Base-by-base conservation (phyloP, 129 eudicot species). In the Ambrosia artemisiifolia region DNA sequence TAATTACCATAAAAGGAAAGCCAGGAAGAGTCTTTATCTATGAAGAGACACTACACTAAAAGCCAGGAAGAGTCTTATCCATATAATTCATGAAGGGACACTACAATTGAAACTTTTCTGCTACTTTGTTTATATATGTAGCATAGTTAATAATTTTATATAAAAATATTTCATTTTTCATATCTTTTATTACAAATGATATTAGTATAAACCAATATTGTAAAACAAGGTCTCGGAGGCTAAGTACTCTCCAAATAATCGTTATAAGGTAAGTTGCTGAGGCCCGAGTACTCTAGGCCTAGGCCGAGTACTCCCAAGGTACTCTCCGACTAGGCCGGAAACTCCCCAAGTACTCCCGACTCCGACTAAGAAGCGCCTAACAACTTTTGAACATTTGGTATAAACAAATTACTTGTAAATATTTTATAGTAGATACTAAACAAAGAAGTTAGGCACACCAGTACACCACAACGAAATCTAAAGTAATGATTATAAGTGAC, bases 21-120 rank as follows among this genome's bases (percentile, higher is more conserved):
- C 55, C 67, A 71, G 75, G 75, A 71, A 71, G 75, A 42, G 75
- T 71, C 75, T 42, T 42, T 71, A 43, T 71, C 75, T 5, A 56
- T 30, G 75, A 71, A 71, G 75, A 38, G 67, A 71, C 75, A 71
- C 48, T 69, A 69, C 73, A 59, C 55, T 49, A 49, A 24, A 24
- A 49, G 55, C 55, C 55, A 49, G 18, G 55, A 49, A 12, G 20
- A n/a, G 55, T 69, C 66, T 61, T 61, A 3, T 61, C 35, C n/a
- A n/a, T 11, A 13, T 24, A 1, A 1, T 24, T 24, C 28, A 24
- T 61, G 42, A 12, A 49, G 36, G 5, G 36, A 44, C 47, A 43
- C 34, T 57, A 40, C 67, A 6, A 17, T 42, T 57, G 56, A 56
- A 24, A 54, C 75, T 70, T 70, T 54, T 70, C 10, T 54, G 65